Evolutionary conservation across 1,284 basidiomycete genomes (phyloP), one percentile per base, ranked within the genome.

Genomic region (Crepidotus sp.): DNA sequence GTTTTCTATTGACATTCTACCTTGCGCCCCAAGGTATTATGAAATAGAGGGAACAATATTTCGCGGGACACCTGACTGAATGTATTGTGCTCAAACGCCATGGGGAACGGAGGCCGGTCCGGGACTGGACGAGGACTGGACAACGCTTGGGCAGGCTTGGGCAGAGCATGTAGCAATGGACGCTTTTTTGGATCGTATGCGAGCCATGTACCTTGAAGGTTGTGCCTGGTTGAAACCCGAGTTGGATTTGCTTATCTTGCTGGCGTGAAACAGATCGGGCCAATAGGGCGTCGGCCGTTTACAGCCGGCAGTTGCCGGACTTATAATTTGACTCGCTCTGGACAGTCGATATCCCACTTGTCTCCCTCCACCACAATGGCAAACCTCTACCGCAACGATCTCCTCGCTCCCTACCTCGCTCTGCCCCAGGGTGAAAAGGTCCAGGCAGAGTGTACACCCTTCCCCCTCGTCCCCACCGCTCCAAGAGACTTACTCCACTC

Each of bases 391-490:
- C 77, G 67, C 60, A 83, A 84, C 63, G 89, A 90, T 57, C 80
- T 94, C 56, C 81, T 94, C 59, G 80, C 82, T 25, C 90, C 84
- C 59, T 95, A 74, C 71, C 85, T 94, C 59, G 75, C 79, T 50
- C 82, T 95, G 52, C 71, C 77, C 55, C 92, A 95, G 67, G 90
- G 90, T 47, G 78, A 80, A 17, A 85, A 87, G 62, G 61, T 95
- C 63, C 92, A 95, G 73, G 92, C 93, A 41, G 92, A 95, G 69
- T 95, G 90, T 92, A 66, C 54, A 80, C 18, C 56, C 26, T 34
- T 57, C 60, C 41, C 22, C 45, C 48, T 36, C 34, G 24, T 45
- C 30, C 25, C 21, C 36, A 31, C 4, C 11, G 6, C 42, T 15
- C 33, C 35, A n/a, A n/a, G n/a, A n/a, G n/a, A n/a, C 38, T 50